Percentiles rank a stretch among this genome's conserved stretches.
Conservation (phyloP, 176 grass and related monocot species). For the Lolium multiflorum region DNA sequence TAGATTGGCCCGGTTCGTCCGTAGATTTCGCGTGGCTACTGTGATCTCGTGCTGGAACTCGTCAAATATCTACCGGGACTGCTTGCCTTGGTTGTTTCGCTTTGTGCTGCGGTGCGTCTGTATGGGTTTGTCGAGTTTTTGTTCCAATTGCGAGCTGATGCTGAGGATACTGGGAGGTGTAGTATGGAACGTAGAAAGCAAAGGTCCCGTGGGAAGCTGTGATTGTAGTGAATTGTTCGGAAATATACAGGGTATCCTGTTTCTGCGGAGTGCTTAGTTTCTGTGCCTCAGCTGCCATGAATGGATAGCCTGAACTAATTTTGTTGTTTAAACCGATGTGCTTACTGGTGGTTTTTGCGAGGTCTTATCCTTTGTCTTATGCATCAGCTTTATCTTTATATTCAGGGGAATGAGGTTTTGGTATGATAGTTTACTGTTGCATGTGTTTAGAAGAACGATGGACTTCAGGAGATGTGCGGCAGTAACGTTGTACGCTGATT, state of each 20-base stretch:
- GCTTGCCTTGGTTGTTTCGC: constrained; percentile 18
- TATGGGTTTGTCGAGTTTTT: constrained; percentile 15
- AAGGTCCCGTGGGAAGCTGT: neutral
- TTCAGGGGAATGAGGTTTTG: neutral
- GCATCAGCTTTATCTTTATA: constrained; percentile 18
- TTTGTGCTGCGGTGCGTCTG: constrained; percentile 1
- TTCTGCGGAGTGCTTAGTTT: constrained; percentile 1
- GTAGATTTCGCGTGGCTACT: constrained; percentile 21
- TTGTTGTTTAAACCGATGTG: neutral
- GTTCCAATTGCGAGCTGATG: constrained; percentile 23
- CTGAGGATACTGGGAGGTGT: neutral
- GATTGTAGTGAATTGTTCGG: neutral
- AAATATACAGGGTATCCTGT: constrained; percentile 6
- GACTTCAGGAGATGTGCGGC: neutral
- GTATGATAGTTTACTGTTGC: neutral
- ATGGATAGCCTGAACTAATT: constrained; percentile 16
- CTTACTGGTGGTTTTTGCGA: neutral
- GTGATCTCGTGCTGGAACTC: constrained; percentile 43
- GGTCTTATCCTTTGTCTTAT: constrained; percentile 10
- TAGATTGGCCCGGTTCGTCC: constrained; percentile 20
- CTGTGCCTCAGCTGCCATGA: neutral
- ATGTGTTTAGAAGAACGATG: constrained; percentile 11
- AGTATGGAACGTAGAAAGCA: constrained; percentile 25
- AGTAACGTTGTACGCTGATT: neutral
- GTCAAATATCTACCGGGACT: constrained; percentile 1